These are phyloP conservation scores for Pichia paraexigua DNA, from an alignment of 805 yeast species.

Conservation along the genomic window DNA sequence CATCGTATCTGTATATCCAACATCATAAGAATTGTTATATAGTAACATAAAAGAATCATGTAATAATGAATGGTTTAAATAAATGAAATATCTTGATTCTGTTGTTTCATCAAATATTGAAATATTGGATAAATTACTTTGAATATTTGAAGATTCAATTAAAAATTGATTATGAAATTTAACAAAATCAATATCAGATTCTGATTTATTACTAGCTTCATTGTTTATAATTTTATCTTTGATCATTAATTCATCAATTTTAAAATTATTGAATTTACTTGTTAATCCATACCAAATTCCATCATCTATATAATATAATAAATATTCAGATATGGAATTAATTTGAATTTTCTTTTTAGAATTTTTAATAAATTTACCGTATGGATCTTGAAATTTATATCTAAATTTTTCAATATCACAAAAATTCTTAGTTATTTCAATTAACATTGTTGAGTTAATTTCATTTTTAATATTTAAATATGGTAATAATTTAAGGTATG, in stretches of 20 bases:
- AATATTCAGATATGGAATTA: conserved; percentile 17
- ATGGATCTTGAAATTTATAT: conserved; percentile 5
- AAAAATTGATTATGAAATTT: conserved; percentile 20
- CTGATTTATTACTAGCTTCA: neutral
- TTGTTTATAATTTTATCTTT: conserved; percentile 10
- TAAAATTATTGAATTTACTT: conserved; percentile 29
- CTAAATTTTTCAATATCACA: conserved; percentile 17
- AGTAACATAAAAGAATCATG: conserved; percentile 34
- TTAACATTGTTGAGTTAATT: conserved; percentile 24
- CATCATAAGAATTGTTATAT: conserved; percentile 18
- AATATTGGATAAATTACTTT: conserved; percentile 22
- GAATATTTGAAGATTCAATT: conserved; percentile 26
- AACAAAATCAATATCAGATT: conserved; percentile 21
- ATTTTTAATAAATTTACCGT: conserved; percentile 4
- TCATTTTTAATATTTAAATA: conserved; percentile 26
- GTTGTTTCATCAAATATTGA: conserved; percentile 31
- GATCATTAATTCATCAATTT: conserved; percentile 27
- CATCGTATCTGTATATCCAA: conserved; percentile 30
- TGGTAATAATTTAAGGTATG: conserved; percentile 27
- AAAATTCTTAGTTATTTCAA: conserved; percentile 29
- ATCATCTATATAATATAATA: conserved; percentile 31
- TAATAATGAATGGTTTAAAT: conserved; percentile 33
- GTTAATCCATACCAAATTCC: conserved; percentile 37
- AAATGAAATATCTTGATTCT: conserved; percentile 24
- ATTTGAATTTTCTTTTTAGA: conserved; percentile 10